These are phyloP conservation scores for Gnaphalium uliginosum DNA, from an alignment of 129 eudicot species.

Conservation along the genomic window DNA sequence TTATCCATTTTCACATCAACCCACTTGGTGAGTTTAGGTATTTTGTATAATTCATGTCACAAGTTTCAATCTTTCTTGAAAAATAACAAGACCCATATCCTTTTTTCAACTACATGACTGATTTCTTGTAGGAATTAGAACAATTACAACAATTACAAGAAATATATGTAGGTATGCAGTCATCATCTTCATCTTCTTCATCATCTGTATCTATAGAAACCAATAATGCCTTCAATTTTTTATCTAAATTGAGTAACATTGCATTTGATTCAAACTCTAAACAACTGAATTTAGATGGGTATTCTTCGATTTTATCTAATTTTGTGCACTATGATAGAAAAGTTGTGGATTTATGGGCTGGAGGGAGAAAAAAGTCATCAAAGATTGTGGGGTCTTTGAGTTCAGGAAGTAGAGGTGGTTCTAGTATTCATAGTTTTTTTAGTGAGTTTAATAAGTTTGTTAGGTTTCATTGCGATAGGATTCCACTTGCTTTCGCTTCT, in stretches of 20 bases:
- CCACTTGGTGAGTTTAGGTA: constrained; percentile 10
- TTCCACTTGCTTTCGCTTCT: constrained; percentile 74
- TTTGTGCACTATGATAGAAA: constrained; percentile 41
- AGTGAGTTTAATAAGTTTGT: constrained; percentile 65
- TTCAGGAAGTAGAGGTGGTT: constrained; percentile 51
- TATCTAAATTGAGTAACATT: constrained; percentile 50
- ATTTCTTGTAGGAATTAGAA: background rate
- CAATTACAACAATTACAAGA: background rate
- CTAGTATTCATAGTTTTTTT: constrained; percentile 36
- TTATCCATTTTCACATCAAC: constrained; percentile 23
- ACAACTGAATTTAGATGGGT: constrained; percentile 39
- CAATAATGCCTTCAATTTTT: constrained; percentile 34
- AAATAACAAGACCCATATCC: background rate
- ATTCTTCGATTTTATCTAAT: constrained; percentile 38
- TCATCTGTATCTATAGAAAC: constrained; percentile 56
- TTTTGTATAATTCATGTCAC: constrained; percentile 12
- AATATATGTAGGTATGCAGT: constrained; percentile 46
- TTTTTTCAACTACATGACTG: constrained; percentile 17
- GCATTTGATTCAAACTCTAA: constrained; percentile 45
- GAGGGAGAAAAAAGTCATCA: constrained; percentile 36
- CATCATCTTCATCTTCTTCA: constrained; percentile 31
- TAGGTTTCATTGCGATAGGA: constrained; percentile 75
- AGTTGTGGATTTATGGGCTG: constrained; percentile 28
- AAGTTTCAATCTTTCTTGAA: constrained; percentile 15
- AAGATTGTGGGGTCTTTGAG: constrained; percentile 57